Percentiles rank a stretch among this genome's conserved stretches.
phyloP scores from a whole-genome alignment of 129 eudicot genomes.

The Tagetes patula region DNA sequence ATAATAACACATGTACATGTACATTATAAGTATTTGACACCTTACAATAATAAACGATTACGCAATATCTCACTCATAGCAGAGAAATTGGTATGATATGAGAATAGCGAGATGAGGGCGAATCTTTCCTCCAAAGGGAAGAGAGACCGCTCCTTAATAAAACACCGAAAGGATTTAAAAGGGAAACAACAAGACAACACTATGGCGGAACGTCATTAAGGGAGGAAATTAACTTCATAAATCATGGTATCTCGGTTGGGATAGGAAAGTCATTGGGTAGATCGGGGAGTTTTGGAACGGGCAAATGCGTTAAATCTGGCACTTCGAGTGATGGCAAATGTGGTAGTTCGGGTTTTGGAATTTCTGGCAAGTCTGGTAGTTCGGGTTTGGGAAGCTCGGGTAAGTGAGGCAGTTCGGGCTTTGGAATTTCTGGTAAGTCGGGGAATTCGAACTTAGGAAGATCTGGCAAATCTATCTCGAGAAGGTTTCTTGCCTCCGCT shows the following conservation, averaged over 20 bases:
- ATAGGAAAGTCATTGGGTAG: constrained; percentile 33
- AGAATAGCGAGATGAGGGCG: too few relatives aligned
- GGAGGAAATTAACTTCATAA: neutral
- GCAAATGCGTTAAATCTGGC: constrained; percentile 30
- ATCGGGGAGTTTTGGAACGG: constrained; percentile 32
- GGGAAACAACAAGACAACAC: neutral
- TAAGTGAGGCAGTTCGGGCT: constrained; percentile 27
- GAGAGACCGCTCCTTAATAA: too few relatives aligned
- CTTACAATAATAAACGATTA: neutral
- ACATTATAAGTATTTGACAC: constrained; percentile 11
- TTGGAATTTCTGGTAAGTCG: constrained; percentile 33
- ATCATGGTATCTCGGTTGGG: constrained; percentile 35
- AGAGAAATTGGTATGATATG: too few relatives aligned
- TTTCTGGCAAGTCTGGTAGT: constrained; percentile 29
- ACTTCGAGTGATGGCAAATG: constrained; percentile 15
- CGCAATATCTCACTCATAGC: too few relatives aligned
- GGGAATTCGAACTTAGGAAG: constrained; percentile 35
- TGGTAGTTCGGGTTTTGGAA: constrained; percentile 21
- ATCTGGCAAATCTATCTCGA: constrained; percentile 37
- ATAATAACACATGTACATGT: neutral
- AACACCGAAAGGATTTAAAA: too few relatives aligned
- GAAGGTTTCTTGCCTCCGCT: constrained; percentile 40
- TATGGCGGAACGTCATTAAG: constrained; percentile 7
- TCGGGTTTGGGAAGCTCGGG: constrained; percentile 33
- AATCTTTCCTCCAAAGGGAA: neutral